Percentiles rank a stretch among this genome's conserved stretches.
Evolutionary conservation across 352 stramenopile species (phyloP).

Genomic region (Achlya hypogyna): DNA sequence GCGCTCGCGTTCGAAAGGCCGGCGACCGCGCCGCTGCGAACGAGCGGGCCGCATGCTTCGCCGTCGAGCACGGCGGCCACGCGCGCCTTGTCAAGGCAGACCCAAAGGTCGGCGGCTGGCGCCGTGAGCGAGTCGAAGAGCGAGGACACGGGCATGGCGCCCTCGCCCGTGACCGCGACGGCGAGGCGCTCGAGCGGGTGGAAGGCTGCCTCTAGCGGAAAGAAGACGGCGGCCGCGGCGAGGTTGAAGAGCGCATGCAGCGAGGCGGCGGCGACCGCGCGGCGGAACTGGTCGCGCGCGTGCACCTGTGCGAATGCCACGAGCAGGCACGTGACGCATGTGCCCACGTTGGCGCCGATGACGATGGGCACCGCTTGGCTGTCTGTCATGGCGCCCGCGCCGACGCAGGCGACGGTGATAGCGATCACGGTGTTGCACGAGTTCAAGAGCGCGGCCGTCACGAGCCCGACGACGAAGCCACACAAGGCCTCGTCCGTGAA

Average conservation of each 20-base stretch:
- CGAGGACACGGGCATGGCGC: not conserved
- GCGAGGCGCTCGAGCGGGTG: slow-evolving; percentile 25
- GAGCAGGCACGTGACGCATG: not conserved
- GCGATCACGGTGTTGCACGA: not conserved
- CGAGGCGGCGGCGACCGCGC: slow-evolving; percentile 48
- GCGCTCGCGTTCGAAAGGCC: not conserved
- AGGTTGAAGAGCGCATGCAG: slow-evolving; percentile 75
- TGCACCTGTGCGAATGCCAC: slow-evolving; percentile 13
- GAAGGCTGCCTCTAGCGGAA: slow-evolving; percentile 28
- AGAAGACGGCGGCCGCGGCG: slow-evolving; percentile 27
- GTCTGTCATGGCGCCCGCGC: not conserved
- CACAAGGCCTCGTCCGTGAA: not conserved
- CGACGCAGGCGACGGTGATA: not conserved
- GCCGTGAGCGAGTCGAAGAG: not conserved
- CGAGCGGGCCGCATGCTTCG: not conserved
- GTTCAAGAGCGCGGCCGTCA: not conserved
- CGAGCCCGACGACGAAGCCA: not conserved
- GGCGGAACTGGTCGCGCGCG: slow-evolving; percentile 14
- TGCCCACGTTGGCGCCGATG: not conserved
- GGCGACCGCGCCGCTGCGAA: not conserved
- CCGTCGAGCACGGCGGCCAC: not conserved
- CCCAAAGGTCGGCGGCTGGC: not conserved
- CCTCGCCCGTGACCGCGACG: slow-evolving; percentile 22
- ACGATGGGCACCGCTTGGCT: not conserved
- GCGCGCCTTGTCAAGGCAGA: not conserved